Conservation (phyloP, 441 rosid species). For the Erysimum pusillum region DNA sequence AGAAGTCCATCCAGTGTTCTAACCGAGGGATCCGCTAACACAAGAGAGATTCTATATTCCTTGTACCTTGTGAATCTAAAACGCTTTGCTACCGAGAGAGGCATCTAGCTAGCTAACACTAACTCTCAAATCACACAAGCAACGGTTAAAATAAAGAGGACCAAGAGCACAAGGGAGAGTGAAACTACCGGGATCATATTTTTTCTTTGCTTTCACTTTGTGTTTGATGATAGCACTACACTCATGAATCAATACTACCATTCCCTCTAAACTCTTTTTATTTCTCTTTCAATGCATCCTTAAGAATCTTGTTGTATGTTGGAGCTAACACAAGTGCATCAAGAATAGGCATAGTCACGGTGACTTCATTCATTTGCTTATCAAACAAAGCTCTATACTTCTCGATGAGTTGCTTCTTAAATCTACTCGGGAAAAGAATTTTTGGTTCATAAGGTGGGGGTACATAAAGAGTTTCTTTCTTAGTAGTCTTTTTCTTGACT, state of each 20-base stretch:
- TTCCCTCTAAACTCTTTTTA: too few relatives aligned
- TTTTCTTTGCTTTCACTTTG: not conserved
- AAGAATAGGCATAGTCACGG: too few relatives aligned
- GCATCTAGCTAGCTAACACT: not conserved
- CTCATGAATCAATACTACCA: not conserved
- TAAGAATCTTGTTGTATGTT: too few relatives aligned
- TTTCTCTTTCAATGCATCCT: too few relatives aligned
- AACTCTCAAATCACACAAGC: not conserved
- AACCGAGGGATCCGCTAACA: not conserved
- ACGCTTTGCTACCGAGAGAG: not conserved
- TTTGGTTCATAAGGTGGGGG: too few relatives aligned
- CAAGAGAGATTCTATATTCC: not conserved
- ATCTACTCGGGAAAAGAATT: too few relatives aligned
- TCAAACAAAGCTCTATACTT: too few relatives aligned
- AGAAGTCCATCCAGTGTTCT: not conserved
- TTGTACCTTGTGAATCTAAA: not conserved
- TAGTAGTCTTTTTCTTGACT: too few relatives aligned
- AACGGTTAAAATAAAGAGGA: rapidly evolving
- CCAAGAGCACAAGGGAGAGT: not conserved
- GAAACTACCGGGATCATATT: not conserved
- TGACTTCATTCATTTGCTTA: too few relatives aligned
- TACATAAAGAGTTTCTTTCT: too few relatives aligned
- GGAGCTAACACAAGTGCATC: too few relatives aligned
- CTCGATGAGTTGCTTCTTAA: too few relatives aligned
- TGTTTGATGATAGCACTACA: not conserved